These are phyloP conservation scores for Russula lepida DNA, from an alignment of 768 basidiomycete genomes.

Conservation along the genomic window DNA sequence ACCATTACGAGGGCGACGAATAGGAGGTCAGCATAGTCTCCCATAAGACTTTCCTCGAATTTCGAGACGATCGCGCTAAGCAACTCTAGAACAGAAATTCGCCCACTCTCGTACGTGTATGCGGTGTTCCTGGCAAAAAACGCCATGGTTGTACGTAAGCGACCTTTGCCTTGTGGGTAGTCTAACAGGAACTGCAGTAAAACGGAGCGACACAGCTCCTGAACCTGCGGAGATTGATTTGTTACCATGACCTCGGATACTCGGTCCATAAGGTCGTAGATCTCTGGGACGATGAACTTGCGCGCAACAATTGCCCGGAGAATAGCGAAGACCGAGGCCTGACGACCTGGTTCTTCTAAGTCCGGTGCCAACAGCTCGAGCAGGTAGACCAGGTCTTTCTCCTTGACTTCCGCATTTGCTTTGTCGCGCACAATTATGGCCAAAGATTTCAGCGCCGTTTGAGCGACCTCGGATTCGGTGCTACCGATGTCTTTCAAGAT, in stretches of 20 bases:
- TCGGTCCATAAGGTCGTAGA: constrained; percentile 94
- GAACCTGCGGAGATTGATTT: constrained; percentile 82
- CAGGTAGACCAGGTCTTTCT: constrained; percentile 80
- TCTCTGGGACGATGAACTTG: constrained; percentile 89
- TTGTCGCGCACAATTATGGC: constrained; percentile 88
- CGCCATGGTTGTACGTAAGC: constrained; percentile 78
- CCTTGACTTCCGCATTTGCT: constrained; percentile 70
- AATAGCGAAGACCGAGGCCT: constrained; percentile 79
- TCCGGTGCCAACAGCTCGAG: constrained; percentile 84
- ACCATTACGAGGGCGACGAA: constrained; percentile 91
- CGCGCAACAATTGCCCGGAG: constrained; percentile 86
- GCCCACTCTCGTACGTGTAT: constrained; percentile 84
- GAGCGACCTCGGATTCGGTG: constrained; percentile 84
- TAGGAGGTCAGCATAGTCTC: constrained; percentile 79
- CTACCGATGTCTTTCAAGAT: constrained; percentile 77
- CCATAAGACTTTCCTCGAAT: constrained; percentile 65
- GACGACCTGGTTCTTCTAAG: constrained; percentile 80
- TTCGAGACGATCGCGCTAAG: constrained; percentile 78
- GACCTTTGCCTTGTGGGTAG: constrained; percentile 92
- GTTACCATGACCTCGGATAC: constrained; percentile 90
- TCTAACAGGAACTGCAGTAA: constrained; percentile 92
- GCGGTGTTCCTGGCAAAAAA: constrained; percentile 90
- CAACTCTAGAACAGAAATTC: constrained; percentile 89
- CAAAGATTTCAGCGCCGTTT: constrained; percentile 80
- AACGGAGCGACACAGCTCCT: constrained; percentile 83